phyloP scores from a whole-genome alignment of 2,329 filamentous ascomycete genomes.

The Ilyonectria destructans region DNA sequence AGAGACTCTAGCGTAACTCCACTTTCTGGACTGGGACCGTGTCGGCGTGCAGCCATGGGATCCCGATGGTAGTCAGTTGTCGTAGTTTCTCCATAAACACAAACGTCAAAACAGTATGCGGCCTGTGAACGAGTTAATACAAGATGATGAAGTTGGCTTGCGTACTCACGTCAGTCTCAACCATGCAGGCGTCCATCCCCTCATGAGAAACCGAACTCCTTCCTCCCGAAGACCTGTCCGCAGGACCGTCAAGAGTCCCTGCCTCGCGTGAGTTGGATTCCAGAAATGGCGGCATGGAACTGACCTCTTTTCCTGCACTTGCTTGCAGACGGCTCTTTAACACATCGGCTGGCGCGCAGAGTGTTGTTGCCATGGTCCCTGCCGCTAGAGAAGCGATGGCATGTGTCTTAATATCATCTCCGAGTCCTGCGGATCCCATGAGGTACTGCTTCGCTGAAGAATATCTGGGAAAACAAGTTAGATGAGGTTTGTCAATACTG shows the following conservation, averaged over 20 bases:
- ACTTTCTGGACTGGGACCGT: conserved; percentile 28
- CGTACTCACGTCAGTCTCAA: conserved; percentile 58
- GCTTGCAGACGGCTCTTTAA: conserved; percentile 61
- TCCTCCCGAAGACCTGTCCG: conserved; percentile 56
- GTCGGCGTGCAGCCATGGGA: conserved; percentile 38
- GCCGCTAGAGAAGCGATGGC: conserved; percentile 58
- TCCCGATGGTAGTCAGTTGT: conserved; percentile 49
- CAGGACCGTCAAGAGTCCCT: conserved; percentile 56
- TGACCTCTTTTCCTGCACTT: conserved; percentile 47
- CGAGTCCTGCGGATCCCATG: conserved; percentile 45
- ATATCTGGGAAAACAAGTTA: conserved; percentile 47
- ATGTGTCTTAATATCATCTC: conserved; percentile 60
- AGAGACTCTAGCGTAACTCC: conserved; percentile 30
- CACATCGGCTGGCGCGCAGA: conserved; percentile 63
- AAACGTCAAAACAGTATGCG: conserved; percentile 63
- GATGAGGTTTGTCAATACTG: not conserved
- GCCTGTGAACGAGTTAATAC: conserved; percentile 44
- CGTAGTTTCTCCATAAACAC: conserved; percentile 64
- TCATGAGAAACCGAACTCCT: conserved; percentile 61
- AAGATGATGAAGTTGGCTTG: accelerated
- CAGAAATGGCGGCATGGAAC: not conserved
- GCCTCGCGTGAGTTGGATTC: not conserved
- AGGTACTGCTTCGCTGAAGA: conserved; percentile 55
- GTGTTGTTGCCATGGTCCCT: conserved; percentile 63
- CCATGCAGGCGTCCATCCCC: conserved; percentile 64